phyloP scores from a whole-genome alignment of 2,329 filamentous ascomycete species.

The Pseudohalonectria lignicola region DNA sequence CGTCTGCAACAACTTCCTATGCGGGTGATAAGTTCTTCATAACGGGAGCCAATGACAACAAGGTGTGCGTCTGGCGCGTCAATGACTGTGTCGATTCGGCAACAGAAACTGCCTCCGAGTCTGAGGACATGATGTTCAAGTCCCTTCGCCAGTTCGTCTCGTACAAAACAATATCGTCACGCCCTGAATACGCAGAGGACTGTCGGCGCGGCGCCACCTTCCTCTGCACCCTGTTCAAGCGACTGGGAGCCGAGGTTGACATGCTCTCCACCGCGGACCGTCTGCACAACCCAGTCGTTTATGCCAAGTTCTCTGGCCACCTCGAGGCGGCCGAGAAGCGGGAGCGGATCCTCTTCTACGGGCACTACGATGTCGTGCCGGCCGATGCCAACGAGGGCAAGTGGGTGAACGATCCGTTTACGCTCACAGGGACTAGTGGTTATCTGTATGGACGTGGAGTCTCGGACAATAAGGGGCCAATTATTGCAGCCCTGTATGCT shows the following conservation, averaged over 20 bases:
- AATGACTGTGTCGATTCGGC: conserved; percentile 27
- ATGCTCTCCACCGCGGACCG: conserved; percentile 73
- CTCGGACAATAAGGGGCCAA: conserved; percentile 94
- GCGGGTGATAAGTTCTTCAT: conserved; percentile 74
- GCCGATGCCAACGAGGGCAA: conserved; percentile 73
- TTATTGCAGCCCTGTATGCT: conserved; percentile 87
- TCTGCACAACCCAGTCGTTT: conserved; percentile 79
- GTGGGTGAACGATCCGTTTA: conserved; percentile 83
- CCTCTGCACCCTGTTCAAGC: conserved; percentile 80
- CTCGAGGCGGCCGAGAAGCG: conserved; percentile 51
- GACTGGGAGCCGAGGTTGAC: conserved; percentile 79
- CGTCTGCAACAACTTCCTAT: conserved; percentile 65
- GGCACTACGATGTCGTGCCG: conserved; percentile 93
- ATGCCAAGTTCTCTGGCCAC: conserved; percentile 76
- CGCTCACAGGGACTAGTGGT: conserved; percentile 79
- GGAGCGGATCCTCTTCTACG: conserved; percentile 91
- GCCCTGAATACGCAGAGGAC: conserved; percentile 77
- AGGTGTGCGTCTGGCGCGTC: conserved; percentile 80
- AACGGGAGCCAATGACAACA: conserved; percentile 87
- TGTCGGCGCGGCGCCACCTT: conserved; percentile 89
- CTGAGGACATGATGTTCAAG: conserved; percentile 50
- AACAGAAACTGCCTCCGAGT: conserved; percentile 22
- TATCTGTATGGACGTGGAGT: conserved; percentile 94
- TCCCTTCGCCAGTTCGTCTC: conserved; percentile 79
- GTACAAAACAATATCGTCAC: conserved; percentile 83